phyloP scores from a whole-genome alignment of 176 grass and related monocot species.

The Eragrostis nindensis region DNA sequence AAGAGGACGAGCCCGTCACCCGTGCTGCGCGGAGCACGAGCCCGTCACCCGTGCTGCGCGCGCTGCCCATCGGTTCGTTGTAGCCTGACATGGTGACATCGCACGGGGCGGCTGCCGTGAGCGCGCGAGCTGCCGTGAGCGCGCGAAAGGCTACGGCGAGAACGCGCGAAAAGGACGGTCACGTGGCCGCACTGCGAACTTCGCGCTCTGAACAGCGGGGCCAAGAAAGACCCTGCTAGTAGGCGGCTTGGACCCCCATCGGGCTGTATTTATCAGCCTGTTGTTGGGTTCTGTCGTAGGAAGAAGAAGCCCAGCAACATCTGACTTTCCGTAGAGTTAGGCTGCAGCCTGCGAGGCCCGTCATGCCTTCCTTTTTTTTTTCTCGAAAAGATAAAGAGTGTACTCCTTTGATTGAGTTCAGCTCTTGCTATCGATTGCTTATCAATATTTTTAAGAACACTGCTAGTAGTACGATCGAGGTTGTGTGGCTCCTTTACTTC shows the following conservation, averaged over 20 bases:
- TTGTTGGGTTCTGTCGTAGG: no score
- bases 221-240: no score
- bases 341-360: neutral
- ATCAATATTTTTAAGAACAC: neutral
- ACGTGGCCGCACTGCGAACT: no score
- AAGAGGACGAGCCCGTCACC: no score
- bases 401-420: no score
- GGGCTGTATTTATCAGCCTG: no score
- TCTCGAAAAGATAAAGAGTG: neutral
- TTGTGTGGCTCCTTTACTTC: neutral
- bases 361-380: neutral
- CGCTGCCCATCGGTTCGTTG: neutral
- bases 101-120: no score
- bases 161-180: no score
- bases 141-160: conserved; percentile 1
- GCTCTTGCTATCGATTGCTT: neutral
- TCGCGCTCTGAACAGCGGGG: no score
- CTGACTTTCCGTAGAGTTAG: neutral
- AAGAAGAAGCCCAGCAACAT: neutral
- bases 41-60: neutral
- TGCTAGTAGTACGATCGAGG: neutral
- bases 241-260: no score
- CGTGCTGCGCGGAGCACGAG: no score
- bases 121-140: conserved; percentile 20
- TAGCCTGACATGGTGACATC: neutral